Conservation (phyloP, 441 rosid species). For the Pelargonium myrrhifolium region DNA sequence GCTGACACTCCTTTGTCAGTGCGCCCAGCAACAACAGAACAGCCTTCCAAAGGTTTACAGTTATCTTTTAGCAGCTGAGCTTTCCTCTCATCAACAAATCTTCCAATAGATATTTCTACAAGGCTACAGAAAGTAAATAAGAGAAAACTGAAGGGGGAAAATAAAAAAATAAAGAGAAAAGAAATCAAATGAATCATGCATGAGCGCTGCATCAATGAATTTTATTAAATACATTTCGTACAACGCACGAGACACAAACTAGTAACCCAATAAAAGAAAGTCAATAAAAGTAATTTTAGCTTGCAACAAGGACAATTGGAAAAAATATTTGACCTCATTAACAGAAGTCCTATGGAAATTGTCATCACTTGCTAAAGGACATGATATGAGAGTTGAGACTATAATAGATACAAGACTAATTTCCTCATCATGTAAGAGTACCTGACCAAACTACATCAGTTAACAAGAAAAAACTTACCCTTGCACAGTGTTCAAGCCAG, state of each 20-base stretch:
- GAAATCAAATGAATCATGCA: background rate
- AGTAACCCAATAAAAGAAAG: too few species aligned
- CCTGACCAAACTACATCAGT: background rate
- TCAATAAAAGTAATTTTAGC: too few species aligned
- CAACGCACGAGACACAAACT: too few species aligned
- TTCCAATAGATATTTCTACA: conserved; percentile 77
- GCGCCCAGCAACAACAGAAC: conserved; percentile 83
- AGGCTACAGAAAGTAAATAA: conserved; percentile 34
- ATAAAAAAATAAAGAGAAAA: background rate
- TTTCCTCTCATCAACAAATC: conserved; percentile 81
- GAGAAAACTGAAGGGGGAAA: background rate
- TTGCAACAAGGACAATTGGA: too few species aligned
- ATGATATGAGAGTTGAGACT: background rate
- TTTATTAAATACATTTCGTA: too few species aligned
- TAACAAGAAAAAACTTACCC: conserved; percentile 36
- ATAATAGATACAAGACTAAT: background rate
- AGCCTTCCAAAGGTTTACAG: conserved; percentile 75
- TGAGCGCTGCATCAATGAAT: too few species aligned
- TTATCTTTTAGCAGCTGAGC: conserved; percentile 65
- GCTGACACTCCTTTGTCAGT: conserved; percentile 98
- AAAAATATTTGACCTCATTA: too few species aligned
- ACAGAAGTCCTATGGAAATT: too few species aligned
- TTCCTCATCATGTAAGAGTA: background rate
- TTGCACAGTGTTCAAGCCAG: conserved; percentile 79
- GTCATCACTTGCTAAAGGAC: background rate